These are phyloP conservation scores for Vigna unguiculata DNA, from an alignment of 306 rosid species.

Conservation along the genomic window DNA sequence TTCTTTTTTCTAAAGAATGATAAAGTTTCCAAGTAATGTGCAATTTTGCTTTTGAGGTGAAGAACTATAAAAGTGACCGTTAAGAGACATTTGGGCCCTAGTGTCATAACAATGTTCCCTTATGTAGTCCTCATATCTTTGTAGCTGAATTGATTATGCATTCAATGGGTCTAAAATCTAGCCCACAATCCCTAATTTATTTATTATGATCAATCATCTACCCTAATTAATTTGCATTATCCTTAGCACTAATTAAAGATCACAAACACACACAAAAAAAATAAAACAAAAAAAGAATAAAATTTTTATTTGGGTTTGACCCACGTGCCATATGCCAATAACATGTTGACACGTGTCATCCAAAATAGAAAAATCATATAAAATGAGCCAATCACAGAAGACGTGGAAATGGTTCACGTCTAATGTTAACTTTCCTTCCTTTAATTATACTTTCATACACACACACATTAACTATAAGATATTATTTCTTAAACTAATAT, in stretches of 20 bases:
- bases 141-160: constrained; percentile 62
- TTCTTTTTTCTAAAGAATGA: not conserved
- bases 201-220: constrained; percentile 33
- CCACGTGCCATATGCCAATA: constrained; percentile 56
- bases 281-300: no score
- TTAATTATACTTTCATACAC: constrained; percentile 38
- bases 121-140: constrained; percentile 22
- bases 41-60: constrained; percentile 19
- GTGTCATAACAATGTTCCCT: constrained; percentile 56
- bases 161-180: constrained; percentile 19
- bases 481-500: constrained; percentile 22
- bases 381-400: constrained; percentile 68
- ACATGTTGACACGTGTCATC: constrained; percentile 39
- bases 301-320: constrained; percentile 45
- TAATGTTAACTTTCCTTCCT: constrained; percentile 26
- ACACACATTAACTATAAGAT: constrained; percentile 35
- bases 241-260: constrained; percentile 31
- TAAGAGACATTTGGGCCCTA: constrained; percentile 49
- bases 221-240: constrained; percentile 27
- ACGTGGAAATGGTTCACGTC: constrained; percentile 49
- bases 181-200: constrained; percentile 45
- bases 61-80: constrained; percentile 22
- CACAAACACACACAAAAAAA: not conserved
- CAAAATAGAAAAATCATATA: not conserved
- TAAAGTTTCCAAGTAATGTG: not conserved